Base-by-base conservation (phyloP, 2,329 filamentous ascomycete species). In the Rhynchosporium graminicola region DNA sequence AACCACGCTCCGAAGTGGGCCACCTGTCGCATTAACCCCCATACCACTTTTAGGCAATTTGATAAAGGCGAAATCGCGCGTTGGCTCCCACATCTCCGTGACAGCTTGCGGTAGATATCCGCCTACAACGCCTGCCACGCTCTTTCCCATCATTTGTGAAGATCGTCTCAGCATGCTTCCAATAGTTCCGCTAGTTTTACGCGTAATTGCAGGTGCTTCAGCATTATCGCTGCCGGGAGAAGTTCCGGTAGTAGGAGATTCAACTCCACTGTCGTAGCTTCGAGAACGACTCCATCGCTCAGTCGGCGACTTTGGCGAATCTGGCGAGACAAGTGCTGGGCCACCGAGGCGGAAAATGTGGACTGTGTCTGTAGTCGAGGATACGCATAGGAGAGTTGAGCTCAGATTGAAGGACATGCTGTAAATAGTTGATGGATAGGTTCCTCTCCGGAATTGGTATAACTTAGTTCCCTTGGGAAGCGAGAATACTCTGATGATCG, bases 321-420 rank as follows among this genome's bases (percentile, higher is more conserved):
- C 69, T 7, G 69, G 67, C 38, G 64, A 42, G 52, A 75, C 72
- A 8, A 63, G 57, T 4, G 76, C 76, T 20, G 84, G 80, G 58
- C 77, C 80, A 58, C 80, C 80, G 26, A 99, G 82, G 60, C 93
- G 91, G 80, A 99, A 99, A 57, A 99, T 92, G 75, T 99, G 95
- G 9, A 99, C 89, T 0, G 95, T 99, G 72, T 99, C 95, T 0
- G 93, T 96, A 1, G 92, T 93, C 3, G 94, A 98, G 4, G 95
- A 98, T 46, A 99, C 93, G 72, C 93, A 97, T 42, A 99, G 84
- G 10, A 99, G 81, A 1, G 93, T 97, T 2, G 93, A 96, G 63
- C 90, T 92, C 56, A 92, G 87, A 76, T 99, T 99, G 79, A 99
- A 99, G 1, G 93, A 96, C 92, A 99, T 97, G 84, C 92, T 96